Evolutionary conservation across 2,329 filamentous ascomycete species (phyloP).

Genomic region (Pseudogymnoascus sp.): DNA sequence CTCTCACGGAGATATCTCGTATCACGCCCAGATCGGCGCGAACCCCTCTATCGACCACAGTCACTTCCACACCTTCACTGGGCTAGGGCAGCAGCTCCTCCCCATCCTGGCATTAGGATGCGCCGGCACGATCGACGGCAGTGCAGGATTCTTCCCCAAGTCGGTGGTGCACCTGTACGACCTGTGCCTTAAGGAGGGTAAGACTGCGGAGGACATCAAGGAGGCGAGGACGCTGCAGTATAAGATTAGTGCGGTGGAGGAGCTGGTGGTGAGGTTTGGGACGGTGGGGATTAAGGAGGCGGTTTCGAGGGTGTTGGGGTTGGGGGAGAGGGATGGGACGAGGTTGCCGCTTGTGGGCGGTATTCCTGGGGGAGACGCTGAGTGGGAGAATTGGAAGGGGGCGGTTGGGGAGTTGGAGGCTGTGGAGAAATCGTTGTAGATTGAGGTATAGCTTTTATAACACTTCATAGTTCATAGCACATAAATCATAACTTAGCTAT

Average conservation of each 20-base stretch:
- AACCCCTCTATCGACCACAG: constrained; percentile 52
- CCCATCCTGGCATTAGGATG: constrained; percentile 56
- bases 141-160: constrained; percentile 58
- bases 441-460: neutral
- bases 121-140: constrained; percentile 59
- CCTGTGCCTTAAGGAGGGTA: constrained; percentile 33
- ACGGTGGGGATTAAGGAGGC: constrained; percentile 61
- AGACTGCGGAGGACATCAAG: constrained; percentile 36
- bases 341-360: constrained; percentile 52
- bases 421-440: constrained; percentile 21
- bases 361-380: constrained; percentile 42
- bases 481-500: neutral
- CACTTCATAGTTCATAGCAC: neutral
- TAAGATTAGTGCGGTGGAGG: constrained; percentile 53
- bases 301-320: constrained; percentile 48
- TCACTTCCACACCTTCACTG: constrained; percentile 55
- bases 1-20: constrained; percentile 60
- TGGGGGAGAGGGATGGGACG: constrained; percentile 53
- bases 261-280: constrained; percentile 52
- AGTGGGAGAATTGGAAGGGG: constrained; percentile 44
- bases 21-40: constrained; percentile 53
- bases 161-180: constrained; percentile 52
- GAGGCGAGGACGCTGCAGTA: constrained; percentile 52
- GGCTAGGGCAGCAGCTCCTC: constrained; percentile 58
- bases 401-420: constrained; percentile 23